phyloP scores from a whole-genome alignment of 2,329 filamentous ascomycete species.

The Penicillium brevicompactum region DNA sequence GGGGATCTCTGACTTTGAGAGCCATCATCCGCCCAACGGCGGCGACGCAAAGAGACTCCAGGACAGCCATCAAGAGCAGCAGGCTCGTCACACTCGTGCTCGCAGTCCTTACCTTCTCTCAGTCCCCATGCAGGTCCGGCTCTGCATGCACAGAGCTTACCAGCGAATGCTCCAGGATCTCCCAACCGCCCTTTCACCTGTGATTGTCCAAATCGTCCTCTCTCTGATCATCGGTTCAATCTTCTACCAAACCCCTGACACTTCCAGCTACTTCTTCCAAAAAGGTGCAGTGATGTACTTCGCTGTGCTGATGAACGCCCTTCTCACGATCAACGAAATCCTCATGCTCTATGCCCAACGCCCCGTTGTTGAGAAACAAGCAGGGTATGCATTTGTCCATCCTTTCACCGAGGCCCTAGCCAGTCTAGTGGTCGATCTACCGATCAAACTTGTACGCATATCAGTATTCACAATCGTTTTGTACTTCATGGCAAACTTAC shows the following conservation, averaged over 20 bases:
- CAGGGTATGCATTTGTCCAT: slow-evolving; percentile 33
- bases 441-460: slow-evolving; percentile 74
- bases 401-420: slow-evolving; percentile 22
- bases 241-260: slow-evolving; percentile 71
- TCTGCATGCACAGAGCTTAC: slow-evolving; percentile 81
- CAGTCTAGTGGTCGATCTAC: slow-evolving; percentile 48
- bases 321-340: slow-evolving; percentile 51
- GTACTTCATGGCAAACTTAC: slow-evolving; percentile 84
- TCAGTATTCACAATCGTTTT: slow-evolving; percentile 76
- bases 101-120: slow-evolving; percentile 72
- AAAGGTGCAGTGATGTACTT: slow-evolving; percentile 82
- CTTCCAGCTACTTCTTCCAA: slow-evolving; percentile 70
- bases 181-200: slow-evolving; percentile 66
- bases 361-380: slow-evolving; percentile 33
- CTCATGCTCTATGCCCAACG: slow-evolving; percentile 44
- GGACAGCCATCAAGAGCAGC: slow-evolving; percentile 36
- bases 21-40: slow-evolving; percentile 38
- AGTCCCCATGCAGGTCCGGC: slow-evolving; percentile 69
- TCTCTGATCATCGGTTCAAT: slow-evolving; percentile 76
- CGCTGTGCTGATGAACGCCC: slow-evolving; percentile 81
- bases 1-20: slow-evolving; percentile 42
- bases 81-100: slow-evolving; percentile 49
- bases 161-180: slow-evolving; percentile 74
- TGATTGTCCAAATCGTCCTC: slow-evolving; percentile 68
- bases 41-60: slow-evolving; percentile 31